Evolutionary conservation across 2,329 filamentous ascomycete species (phyloP).

Genomic region (Monosporascus cannonballus): DNA sequence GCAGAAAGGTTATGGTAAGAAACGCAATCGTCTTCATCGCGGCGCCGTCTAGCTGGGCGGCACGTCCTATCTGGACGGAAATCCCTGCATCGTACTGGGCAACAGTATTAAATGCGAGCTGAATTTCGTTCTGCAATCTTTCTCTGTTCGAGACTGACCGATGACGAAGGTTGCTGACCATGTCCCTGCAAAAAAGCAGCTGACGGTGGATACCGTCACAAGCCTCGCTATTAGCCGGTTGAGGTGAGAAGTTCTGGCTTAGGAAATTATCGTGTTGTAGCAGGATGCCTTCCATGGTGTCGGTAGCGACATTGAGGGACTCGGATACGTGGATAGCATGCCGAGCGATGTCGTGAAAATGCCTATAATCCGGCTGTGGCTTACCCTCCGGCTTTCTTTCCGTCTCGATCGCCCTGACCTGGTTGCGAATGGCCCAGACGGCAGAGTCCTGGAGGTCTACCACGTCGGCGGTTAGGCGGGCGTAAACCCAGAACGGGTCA

Average conservation of each 20-base stretch:
- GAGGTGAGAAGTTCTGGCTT: neutral
- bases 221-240: neutral
- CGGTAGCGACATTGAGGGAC: conserved; percentile 30
- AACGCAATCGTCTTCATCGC: conserved; percentile 47
- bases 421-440: conserved; percentile 33
- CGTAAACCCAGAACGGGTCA: conserved; percentile 33
- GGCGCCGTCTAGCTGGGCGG: conserved; percentile 38
- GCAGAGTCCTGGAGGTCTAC: conserved; percentile 26
- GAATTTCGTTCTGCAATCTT: conserved; percentile 48
- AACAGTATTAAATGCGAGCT: conserved; percentile 42
- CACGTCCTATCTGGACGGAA: conserved; percentile 33
- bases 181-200: conserved; percentile 27
- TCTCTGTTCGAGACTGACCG: conserved; percentile 34
- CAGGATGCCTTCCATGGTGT: conserved; percentile 27
- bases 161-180: conserved; percentile 27
- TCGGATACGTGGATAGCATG: conserved; percentile 40
- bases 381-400: conserved; percentile 5
- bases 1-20: conserved; percentile 42
- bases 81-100: conserved; percentile 34
- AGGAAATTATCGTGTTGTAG: conserved; percentile 23
- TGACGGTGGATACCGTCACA: conserved; percentile 21
- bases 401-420: conserved; percentile 29
- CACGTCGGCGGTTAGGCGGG: conserved; percentile 23
- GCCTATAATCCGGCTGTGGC: conserved; percentile 27
- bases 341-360: conserved; percentile 35